Percentiles rank a stretch among this genome's conserved stretches.
Evolutionary conservation across 1,284 basidiomycete genomes (phyloP).

Genomic region (Ceratobasidium papillatum): DNA sequence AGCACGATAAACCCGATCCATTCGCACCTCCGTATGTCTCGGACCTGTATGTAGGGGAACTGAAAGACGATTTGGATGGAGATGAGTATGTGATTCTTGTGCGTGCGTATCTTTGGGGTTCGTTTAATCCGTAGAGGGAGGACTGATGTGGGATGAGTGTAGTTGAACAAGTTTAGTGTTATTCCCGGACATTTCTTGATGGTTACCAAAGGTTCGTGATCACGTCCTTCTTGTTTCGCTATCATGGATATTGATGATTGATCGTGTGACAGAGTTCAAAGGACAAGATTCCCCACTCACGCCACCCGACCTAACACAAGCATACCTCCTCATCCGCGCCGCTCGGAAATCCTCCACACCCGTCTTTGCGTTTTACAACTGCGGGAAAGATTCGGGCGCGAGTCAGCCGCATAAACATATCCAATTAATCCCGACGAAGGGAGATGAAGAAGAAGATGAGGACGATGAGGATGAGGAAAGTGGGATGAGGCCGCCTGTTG

Average conservation of each 20-base stretch:
- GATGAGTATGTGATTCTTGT: slow-evolving; percentile 79
- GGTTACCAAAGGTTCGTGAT: slow-evolving; percentile 72
- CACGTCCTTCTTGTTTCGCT: too few relatives aligned
- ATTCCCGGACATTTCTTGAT: slow-evolving; percentile 83
- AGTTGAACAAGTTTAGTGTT: slow-evolving; percentile 89
- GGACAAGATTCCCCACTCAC: slow-evolving; percentile 80
- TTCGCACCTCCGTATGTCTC: slow-evolving; percentile 83
- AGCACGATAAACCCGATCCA: slow-evolving; percentile 61
- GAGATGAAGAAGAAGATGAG: slow-evolving; percentile 63
- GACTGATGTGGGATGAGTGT: neutral
- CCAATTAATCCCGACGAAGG: slow-evolving; percentile 76
- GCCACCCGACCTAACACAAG: slow-evolving; percentile 77
- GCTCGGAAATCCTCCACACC: slow-evolving; percentile 66
- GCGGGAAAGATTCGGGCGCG: slow-evolving; percentile 82
- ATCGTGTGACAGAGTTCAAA: slow-evolving; percentile 62
- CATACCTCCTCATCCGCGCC: slow-evolving; percentile 74
- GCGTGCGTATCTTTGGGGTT: slow-evolving; percentile 50
- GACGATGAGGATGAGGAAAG: slow-evolving; percentile 67
- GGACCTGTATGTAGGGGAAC: slow-evolving; percentile 75
- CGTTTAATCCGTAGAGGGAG: neutral
- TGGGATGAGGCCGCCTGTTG: slow-evolving; percentile 46
- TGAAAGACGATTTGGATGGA: slow-evolving; percentile 68
- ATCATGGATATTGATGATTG: neutral
- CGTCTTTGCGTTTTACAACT: slow-evolving; percentile 88
- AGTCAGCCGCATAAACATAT: slow-evolving; percentile 89